These are phyloP conservation scores for Mallotus nudiflorus DNA, from an alignment of 345 rosid genomes.

Conservation along the genomic window DNA sequence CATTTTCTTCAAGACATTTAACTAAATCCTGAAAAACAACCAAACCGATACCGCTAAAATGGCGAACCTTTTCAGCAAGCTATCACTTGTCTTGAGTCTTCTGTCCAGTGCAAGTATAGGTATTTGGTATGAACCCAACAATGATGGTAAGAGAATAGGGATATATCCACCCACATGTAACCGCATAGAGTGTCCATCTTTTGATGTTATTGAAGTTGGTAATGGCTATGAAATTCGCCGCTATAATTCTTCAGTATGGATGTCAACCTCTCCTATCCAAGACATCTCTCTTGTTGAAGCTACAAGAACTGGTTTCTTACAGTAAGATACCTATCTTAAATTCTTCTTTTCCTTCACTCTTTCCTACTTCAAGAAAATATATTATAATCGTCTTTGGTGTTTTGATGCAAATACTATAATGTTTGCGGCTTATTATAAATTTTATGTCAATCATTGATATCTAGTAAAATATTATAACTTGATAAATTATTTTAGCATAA, in stretches of 20 bases:
- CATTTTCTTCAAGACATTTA: too few relatives aligned
- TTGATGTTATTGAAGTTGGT: conserved; percentile 47
- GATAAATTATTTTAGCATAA: too few relatives aligned
- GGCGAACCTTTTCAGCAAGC: too few relatives aligned
- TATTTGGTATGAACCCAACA: conserved; percentile 18
- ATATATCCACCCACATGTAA: conserved; percentile 64
- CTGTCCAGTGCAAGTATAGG: conserved; percentile 22
- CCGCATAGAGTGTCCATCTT: conserved; percentile 79
- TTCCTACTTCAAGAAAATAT: too few relatives aligned
- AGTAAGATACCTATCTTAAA: conserved; percentile 27
- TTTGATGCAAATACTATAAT: too few relatives aligned
- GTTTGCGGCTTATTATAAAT: too few relatives aligned
- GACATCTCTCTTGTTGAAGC: conserved; percentile 78
- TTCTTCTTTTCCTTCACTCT: neutral
- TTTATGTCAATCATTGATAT: too few relatives aligned
- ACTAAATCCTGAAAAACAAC: too few relatives aligned
- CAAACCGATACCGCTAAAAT: too few relatives aligned
- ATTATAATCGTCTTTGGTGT: too few relatives aligned
- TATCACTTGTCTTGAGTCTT: neutral
- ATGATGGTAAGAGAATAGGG: neutral
- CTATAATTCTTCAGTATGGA: conserved; percentile 59
- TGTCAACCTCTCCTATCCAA: conserved; percentile 62
- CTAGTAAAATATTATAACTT: too few relatives aligned
- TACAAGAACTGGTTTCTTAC: conserved; percentile 69
- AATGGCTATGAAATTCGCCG: conserved; percentile 71